Base-by-base conservation (phyloP, 2,329 filamentous ascomycete genomes). In the Cladophialophora bantiana region DNA sequence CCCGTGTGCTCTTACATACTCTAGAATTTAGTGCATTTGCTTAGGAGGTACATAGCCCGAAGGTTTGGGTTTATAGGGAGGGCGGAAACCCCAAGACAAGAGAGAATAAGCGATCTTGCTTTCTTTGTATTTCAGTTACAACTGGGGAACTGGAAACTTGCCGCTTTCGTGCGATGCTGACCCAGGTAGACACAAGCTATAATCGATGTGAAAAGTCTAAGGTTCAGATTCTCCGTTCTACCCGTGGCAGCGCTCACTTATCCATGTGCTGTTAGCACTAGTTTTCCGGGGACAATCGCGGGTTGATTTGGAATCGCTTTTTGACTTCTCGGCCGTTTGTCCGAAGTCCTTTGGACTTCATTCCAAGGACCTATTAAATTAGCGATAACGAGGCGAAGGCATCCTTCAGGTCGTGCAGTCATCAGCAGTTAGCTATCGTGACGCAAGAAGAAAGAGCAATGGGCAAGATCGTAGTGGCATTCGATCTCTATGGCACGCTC, bases 401-500 rank as follows among this genome's bases (percentile, higher is more conserved):
- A 34, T 54, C 10, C 26, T 3, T 26, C 26, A 2, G 26, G 26
- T 26, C 26, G 26, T 26, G n/a, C 15, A 42, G 55, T 12, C 15
- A 26, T 20, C 52, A 34, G 15, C 53, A 36, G 10, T 20, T 4
- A 31, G 15, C 31, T 31, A 55, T 38, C 26, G 26, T 31, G 13
- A 38, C 15, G 35, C 53, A 38, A 35, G 31, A n/a, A 34, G 35
- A 31, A 50, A 50, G 6, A 26, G 20, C 20, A 18, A 72, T 71
- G 69, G 48, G 58, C 32, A 70, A 77, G 10, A 81, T 77, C 2
- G 78, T 89, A 55, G 82, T 93, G 62, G 90, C 89, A 1, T 92
- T 94, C 70, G 90, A 94, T 73, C 82, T 91, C 1, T 93, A 93
- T 77, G 90, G 90, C 62, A 93, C 90, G 1, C 78, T 94, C 9